phyloP scores from a whole-genome alignment of 2,329 filamentous ascomycete species.

The Cordyceps farinosa region DNA sequence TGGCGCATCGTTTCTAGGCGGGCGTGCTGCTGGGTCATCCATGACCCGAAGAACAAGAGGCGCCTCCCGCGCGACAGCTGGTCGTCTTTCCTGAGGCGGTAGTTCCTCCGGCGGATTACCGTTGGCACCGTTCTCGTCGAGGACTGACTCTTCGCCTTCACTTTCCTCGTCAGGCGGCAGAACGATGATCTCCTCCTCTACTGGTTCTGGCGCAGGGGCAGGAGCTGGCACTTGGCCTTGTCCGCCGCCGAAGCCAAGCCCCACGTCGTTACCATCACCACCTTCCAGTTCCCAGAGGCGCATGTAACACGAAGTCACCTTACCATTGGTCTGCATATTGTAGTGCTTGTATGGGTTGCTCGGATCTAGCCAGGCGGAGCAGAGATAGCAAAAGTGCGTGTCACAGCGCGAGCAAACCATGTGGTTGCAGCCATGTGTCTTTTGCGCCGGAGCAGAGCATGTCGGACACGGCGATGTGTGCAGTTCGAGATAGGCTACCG shows the following conservation, averaged over 20 bases:
- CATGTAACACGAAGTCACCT: constrained; percentile 68
- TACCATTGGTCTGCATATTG: constrained; percentile 57
- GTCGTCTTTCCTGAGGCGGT: constrained; percentile 16
- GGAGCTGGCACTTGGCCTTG: constrained; percentile 19
- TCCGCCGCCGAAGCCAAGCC: constrained; percentile 42
- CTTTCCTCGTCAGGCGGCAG: constrained; percentile 29
- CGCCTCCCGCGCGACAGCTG: constrained; percentile 50
- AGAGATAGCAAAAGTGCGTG: constrained; percentile 94
- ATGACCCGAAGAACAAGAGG: constrained; percentile 55
- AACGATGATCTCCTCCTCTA: constrained; percentile 22
- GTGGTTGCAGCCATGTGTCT: constrained; percentile 92
- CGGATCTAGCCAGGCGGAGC: constrained; percentile 78
- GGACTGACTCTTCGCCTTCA: constrained; percentile 27
- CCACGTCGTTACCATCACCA: constrained; percentile 63
- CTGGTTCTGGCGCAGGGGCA: constrained; percentile 19
- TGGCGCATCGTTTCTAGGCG: constrained; percentile 1
- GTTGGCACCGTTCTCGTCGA: constrained; percentile 7
- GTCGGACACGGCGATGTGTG: constrained; percentile 89
- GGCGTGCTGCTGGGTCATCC: constrained; percentile 32
- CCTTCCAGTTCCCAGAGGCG: constrained; percentile 86
- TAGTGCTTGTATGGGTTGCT: constrained; percentile 86
- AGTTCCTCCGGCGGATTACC: background rate
- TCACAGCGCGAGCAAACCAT: constrained; percentile 91
- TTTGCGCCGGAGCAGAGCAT: constrained; percentile 79
- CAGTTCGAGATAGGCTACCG: constrained; percentile 74